Evolutionary conservation across 1,284 basidiomycete genomes (phyloP).

Genomic region (Moesziomyces globuligerus): DNA sequence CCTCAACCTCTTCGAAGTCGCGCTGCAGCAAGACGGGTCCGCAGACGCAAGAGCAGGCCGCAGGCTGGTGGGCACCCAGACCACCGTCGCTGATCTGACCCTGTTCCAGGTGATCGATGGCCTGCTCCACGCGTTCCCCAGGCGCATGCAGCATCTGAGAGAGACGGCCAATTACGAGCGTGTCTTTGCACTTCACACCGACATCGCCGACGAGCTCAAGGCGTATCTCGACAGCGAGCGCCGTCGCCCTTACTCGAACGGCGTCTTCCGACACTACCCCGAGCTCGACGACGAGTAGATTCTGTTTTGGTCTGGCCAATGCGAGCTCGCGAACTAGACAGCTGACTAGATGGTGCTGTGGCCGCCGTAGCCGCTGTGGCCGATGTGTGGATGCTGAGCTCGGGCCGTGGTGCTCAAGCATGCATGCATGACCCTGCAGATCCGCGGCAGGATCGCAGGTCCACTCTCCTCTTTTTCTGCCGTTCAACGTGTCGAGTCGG

Average conservation of each 20-base stretch:
- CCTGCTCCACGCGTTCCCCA: constrained; percentile 71
- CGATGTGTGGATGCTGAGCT: background rate
- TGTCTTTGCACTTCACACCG: constrained; percentile 50
- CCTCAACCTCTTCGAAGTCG: constrained; percentile 68
- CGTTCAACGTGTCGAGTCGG: background rate
- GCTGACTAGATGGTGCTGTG: background rate
- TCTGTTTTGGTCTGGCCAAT: background rate
- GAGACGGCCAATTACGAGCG: constrained; percentile 63
- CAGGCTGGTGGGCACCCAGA: constrained; percentile 69
- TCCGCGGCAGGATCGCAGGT: no score
- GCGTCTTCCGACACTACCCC: constrained; percentile 71
- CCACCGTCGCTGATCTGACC: constrained; percentile 71
- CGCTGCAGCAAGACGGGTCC: constrained; percentile 52
- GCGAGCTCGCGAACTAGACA: background rate
- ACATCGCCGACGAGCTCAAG: constrained; percentile 67
- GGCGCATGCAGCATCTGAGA: constrained; percentile 65
- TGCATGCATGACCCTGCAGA: background rate
- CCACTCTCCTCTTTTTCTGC: no score
- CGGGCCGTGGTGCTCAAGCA: background rate
- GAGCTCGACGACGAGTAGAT: constrained; percentile 69
- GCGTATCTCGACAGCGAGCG: constrained; percentile 70
- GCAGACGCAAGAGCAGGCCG: constrained; percentile 46
- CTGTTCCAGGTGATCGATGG: constrained; percentile 70
- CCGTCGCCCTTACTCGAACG: constrained; percentile 68
- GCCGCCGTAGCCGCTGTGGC: background rate